Base-by-base conservation (phyloP, 2,329 filamentous ascomycete species). In the Colletotrichum musicola region DNA sequence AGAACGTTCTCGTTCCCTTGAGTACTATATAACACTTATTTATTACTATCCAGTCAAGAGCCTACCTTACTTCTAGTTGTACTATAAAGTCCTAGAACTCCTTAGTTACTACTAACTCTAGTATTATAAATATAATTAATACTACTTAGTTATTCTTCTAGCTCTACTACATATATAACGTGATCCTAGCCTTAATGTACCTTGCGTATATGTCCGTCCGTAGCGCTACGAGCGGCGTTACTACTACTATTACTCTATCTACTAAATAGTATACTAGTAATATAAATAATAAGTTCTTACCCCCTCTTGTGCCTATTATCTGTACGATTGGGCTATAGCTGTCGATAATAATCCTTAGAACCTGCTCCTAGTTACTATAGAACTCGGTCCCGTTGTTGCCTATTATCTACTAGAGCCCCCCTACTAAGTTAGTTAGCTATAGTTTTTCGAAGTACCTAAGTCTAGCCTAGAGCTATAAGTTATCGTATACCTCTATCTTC, bases 221-320 rank as follows among this genome's bases (percentile, higher is more conserved):
- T 38, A 59, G 22, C 10, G 16, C 44, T 16, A 49, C 18, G 7
- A 59, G n/a, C 13, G 9, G 25, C 6, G 3, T 59, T 2, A 59
- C 25, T 14, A 59, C 18, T 3, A 59, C 22, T n/a, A 9, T 59
- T 27, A 59, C 25, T 6, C 25, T 38, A 16, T 59, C 10, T 14
- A 16, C 4, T 9, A 10, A 7, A 6, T 25, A 59, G 12, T 20
- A 59, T 16, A 10, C n/a, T 50, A 38, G 42, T 40, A 59, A 38
- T 38, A 59, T 59, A 38, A 59, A 59, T 25, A 40, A 59, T 20
- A 59, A 59, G 22, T 27, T 59, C 22, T 59, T 59, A 13, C 44
- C 16, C 4, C 44, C 9, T 0, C 27, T 6, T 38, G 6, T 59
- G 4, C 16, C 4, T 50, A 50, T 49, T 6, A 59, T n/a, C 16